A percentile compares a stretch with the other conserved stretches of the same genome.
phyloP scores from a whole-genome alignment of 495 filamentous ascomycete species.

The Hypoxylon fuscum region DNA sequence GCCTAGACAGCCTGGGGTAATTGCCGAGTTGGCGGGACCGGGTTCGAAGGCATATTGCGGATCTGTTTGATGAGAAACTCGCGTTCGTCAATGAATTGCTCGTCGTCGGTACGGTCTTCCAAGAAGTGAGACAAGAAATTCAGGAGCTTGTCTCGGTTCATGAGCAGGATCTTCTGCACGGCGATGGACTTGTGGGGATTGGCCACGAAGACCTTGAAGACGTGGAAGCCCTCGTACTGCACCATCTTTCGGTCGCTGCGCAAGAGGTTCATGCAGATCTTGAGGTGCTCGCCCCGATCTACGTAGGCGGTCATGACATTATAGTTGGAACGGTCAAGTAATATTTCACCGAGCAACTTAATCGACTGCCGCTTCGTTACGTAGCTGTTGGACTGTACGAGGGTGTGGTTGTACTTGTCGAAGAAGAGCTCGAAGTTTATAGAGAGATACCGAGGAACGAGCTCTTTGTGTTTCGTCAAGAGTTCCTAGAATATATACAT shows the following conservation, averaged over 20 bases:
- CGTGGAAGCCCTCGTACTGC: slow-evolving; percentile 98
- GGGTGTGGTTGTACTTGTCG: slow-evolving; percentile 82
- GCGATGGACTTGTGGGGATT: slow-evolving; percentile 94
- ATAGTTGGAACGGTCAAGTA: slow-evolving; percentile 96
- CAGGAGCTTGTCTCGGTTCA: slow-evolving; percentile 90
- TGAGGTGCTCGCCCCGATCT: slow-evolving; percentile 91
- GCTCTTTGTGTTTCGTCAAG: slow-evolving; percentile 88
- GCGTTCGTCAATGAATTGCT: slow-evolving; percentile 98
- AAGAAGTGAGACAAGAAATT: slow-evolving; percentile 90
- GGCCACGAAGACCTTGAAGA: slow-evolving; percentile 99
- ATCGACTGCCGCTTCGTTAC: slow-evolving; percentile 99
- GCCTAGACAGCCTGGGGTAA: slow-evolving; percentile 28
- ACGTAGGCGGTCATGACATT: slow-evolving; percentile 98
- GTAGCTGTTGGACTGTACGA: slow-evolving; percentile 92
- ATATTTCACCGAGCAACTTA: slow-evolving; percentile 93
- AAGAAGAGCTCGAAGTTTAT: slow-evolving; percentile 95
- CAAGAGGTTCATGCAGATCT: slow-evolving; percentile 96
- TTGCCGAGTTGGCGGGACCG: slow-evolving; percentile 61
- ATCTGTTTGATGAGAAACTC: slow-evolving; percentile 97
- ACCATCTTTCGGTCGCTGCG: slow-evolving; percentile 97
- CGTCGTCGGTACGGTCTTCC: slow-evolving; percentile 95
- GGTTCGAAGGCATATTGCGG: slow-evolving; percentile 74
- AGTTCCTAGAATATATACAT: slow-evolving; percentile 70
- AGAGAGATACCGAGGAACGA: slow-evolving; percentile 84
- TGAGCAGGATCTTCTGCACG: slow-evolving; percentile 93